Base-by-base conservation (phyloP, 805 yeast species). In the Yamadazyma kitorensis region DNA sequence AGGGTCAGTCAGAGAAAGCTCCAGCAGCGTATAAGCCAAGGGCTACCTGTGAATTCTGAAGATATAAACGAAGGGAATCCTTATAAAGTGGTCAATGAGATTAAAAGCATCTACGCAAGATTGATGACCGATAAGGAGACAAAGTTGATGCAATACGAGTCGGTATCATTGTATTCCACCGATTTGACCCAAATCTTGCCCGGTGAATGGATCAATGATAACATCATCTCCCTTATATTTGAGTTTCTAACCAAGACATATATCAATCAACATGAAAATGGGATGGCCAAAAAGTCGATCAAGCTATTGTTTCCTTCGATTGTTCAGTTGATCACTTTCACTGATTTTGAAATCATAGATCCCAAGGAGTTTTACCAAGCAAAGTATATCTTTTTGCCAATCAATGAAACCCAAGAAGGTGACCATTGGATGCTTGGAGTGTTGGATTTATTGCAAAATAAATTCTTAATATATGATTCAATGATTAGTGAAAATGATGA, bases 351-450 rank as follows among this genome's bases (percentile, higher is more conserved):
- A 24, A 41, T 9, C 33, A 37, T 33, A 13, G 39, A 20, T 5
- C 30, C 18, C 45, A 43, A 57, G 3, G 71, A 64, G 7, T 48
- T 64, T 37, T 45, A 50, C 21, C 41, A 43, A 32, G 57, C 55
- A 54, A 59, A 49, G 37, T 74, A 78, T 44, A 64, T 84, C 1
- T 82, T 85, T 42, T 52, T 82, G 24, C 93, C 91, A 0, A 63
- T 82, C 18, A 84, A 82, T 52, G 81, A 71, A 29, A 82, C 78
- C 35, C 43, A 46, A n/a, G 49, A 48, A 13, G 93, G 91, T 1
- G 78, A 78, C 29, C 93, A 85, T 56, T 84, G 94, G 93, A 78
- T 85, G 1, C 56, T 85, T 11, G 66, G 80, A 10, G 68, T 83
- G 11, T 61, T 79, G 5, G 68, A 72, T 21, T 41, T 72, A 6